Conservation (phyloP, 176 grass and related monocot species). For the Eragrostis nindensis region DNA sequence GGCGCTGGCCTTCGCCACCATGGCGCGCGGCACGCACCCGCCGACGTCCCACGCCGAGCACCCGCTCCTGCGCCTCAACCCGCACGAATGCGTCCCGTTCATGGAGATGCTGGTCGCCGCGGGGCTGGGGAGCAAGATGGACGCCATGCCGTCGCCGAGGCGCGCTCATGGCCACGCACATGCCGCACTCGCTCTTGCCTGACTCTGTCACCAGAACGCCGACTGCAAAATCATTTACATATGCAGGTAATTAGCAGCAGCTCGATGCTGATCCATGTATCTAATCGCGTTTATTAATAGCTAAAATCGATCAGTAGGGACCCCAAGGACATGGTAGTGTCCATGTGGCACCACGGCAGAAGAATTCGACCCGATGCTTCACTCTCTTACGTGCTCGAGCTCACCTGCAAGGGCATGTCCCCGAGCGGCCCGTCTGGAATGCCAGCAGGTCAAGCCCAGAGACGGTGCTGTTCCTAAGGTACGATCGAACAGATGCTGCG, state of each 20-base stretch:
- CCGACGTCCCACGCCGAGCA: not conserved
- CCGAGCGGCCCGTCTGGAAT: conserved; percentile 27
- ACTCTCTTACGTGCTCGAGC: not conserved
- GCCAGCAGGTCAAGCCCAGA: not conserved
- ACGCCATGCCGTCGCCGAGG: conserved; percentile 26
- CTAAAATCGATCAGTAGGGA: not conserved
- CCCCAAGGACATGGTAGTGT: conserved; percentile 36
- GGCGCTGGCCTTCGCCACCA: not conserved
- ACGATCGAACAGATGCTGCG: conserved; percentile 41
- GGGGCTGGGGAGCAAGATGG: not conserved
- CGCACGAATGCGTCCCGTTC: conserved; percentile 29
- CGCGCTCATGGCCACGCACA: conserved; percentile 36
- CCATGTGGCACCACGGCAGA: not conserved
- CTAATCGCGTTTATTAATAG: no score
- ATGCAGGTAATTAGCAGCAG: not conserved
- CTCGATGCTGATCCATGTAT: no score
- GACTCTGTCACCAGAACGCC: not conserved
- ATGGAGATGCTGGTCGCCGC: not conserved
- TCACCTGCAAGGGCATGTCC: conserved; percentile 2
- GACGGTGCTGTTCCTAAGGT: conserved; percentile 35
- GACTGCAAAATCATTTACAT: conserved; percentile 31
- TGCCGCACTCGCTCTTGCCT: conserved; percentile 36
- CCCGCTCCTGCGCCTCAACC: conserved; percentile 26
- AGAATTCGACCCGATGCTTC: rapidly evolving
- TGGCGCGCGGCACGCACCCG: not conserved